Conservation (phyloP, 805 yeast genomes). For the Sugiyamaella americana region DNA sequence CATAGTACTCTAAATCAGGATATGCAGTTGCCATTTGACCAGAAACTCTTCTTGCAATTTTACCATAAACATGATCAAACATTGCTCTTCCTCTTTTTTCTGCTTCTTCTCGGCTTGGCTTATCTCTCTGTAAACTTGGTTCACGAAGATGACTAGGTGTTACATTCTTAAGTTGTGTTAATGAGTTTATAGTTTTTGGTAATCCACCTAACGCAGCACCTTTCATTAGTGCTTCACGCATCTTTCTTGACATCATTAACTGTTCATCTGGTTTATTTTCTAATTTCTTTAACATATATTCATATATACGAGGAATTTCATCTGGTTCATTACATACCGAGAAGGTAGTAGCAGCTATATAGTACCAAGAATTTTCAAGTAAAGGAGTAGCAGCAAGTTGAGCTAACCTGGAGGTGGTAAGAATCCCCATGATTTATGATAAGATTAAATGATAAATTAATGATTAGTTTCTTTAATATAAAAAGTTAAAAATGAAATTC, state of each 20-base stretch:
- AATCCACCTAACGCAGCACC: conserved; percentile 75
- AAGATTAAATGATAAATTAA: not conserved
- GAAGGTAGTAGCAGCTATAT: conserved; percentile 72
- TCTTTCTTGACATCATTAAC: conserved; percentile 41
- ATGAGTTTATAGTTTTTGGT: conserved; percentile 77
- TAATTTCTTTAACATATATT: conserved; percentile 46
- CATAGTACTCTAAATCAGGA: conserved; percentile 77
- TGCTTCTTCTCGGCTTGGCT: conserved; percentile 11
- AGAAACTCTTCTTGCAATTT: conserved; percentile 61
- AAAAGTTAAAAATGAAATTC: too few species aligned
- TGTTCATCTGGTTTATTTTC: conserved; percentile 15
- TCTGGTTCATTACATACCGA: conserved; percentile 78
- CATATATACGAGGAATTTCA: conserved; percentile 69
- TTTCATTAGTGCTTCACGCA: conserved; percentile 74
- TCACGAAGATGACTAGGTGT: conserved; percentile 53
- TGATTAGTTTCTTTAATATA: not conserved
- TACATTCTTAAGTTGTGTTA: conserved; percentile 54
- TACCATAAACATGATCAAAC: conserved; percentile 72
- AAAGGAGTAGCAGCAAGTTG: conserved; percentile 49
- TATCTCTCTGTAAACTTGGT: conserved; percentile 20
- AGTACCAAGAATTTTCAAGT: conserved; percentile 61
- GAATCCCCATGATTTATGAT: conserved; percentile 21
- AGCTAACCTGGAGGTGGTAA: conserved; percentile 53
- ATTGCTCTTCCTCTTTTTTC: conserved; percentile 50
- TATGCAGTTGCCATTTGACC: conserved; percentile 66